phyloP scores from a whole-genome alignment of 2,329 filamentous ascomycete genomes.

The Ampelomyces quisqualis region DNA sequence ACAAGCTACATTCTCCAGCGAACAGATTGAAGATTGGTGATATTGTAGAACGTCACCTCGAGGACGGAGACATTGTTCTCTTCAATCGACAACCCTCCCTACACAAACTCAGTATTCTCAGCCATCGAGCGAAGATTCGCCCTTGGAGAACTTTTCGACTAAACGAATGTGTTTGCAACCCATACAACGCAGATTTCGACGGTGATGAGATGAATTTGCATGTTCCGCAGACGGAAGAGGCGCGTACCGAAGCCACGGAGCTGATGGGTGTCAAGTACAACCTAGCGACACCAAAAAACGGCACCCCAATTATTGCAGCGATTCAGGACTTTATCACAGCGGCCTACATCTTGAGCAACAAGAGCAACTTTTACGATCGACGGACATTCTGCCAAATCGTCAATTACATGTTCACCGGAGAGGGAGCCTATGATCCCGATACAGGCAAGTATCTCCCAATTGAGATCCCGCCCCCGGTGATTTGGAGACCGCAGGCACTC shows the following conservation, averaged over 20 bases:
- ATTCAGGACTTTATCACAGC: constrained; percentile 99
- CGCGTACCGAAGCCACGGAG: constrained; percentile 89
- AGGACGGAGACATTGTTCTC: constrained; percentile 92
- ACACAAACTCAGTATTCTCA: constrained; percentile 98
- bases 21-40: constrained; percentile 78
- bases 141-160: constrained; percentile 95
- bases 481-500: constrained; percentile 79
- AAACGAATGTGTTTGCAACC: constrained; percentile 97
- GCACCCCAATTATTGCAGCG: constrained; percentile 96
- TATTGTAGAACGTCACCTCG: constrained; percentile 88
- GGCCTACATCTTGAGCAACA: constrained; percentile 85
- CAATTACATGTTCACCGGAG: constrained; percentile 87
- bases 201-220: constrained; percentile 99
- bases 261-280: constrained; percentile 99
- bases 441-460: constrained; percentile 60
- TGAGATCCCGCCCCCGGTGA: constrained; percentile 81
- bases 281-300: constrained; percentile 91
- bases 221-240: constrained; percentile 96
- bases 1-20: constrained; percentile 70
- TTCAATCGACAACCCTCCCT: constrained; percentile 98
- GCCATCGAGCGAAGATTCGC: constrained; percentile 87
- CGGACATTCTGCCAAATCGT: constrained; percentile 87
- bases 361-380: constrained; percentile 89
- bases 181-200: constrained; percentile 98
- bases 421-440: constrained; percentile 51